Evolutionary conservation across 1,284 basidiomycete genomes (phyloP), one percentile per base, ranked within the genome.

Genomic region (Sanghuangporus sanghuang): DNA sequence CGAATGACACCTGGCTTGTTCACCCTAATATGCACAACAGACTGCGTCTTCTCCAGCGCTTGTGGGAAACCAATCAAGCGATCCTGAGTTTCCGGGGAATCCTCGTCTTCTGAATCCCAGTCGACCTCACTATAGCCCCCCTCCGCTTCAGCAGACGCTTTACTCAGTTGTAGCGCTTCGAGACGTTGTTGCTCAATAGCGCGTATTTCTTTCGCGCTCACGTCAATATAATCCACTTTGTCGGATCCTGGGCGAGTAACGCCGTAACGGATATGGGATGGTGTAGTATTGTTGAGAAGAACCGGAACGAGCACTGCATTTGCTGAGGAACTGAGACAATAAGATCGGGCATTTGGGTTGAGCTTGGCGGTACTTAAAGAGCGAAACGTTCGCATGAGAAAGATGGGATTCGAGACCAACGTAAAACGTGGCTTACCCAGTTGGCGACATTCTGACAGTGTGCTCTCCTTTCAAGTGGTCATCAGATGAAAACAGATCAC

Each of bases 241-340:
- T 75, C 76, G 4, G 73, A 79, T 5, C 83, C 85, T 46, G 95
- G 82, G 6, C 92, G 86, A 3, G 86, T 85, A 42, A 95, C 74
- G 14, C 86, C 87, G 73, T 96, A 98, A 62, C 82, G 83, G 42
- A 98, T 77, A 63, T 82, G 79, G 12, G 82, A 80, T 0, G 93
- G 87, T n/a, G 81, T 81, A 2, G 95, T 95, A 75, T 97, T 96
- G 80, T 97, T 98, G 73, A 98, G 84, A 35, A 97, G 78, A 38
- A 96, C 76, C 1, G 94, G 93, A 54, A 96, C 76, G 57, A 92
- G 79, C 53, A 90, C 81, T 48, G 78, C 77, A 57, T 81, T 79
- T 8, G 78, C 77, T 5, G 84, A 77, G 2, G 84, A 73, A 0
- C 85, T 78, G 16, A 95, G 76, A 69, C 93, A 96, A 74, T 87